phyloP scores from a whole-genome alignment of 2,329 filamentous ascomycete species.

The Akanthomyces lecanii region DNA sequence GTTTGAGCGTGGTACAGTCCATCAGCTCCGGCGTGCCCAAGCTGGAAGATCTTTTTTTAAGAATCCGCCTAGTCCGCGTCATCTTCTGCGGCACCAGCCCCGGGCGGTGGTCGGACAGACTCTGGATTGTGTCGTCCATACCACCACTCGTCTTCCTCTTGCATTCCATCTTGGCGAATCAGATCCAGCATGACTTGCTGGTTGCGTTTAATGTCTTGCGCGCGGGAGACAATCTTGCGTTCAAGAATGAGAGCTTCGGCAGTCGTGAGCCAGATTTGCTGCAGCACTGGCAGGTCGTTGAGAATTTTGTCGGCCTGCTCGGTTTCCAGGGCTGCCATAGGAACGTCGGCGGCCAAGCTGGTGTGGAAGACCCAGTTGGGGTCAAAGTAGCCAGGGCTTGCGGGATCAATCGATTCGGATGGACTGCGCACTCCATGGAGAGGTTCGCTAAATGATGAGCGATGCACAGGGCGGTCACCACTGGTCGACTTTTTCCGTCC shows the following conservation, averaged over 20 bases:
- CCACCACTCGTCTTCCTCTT: constrained; percentile 60
- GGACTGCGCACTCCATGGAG: constrained; percentile 24
- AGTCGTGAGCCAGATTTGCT: constrained; percentile 59
- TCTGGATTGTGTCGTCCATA: constrained; percentile 52
- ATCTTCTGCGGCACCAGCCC: constrained; percentile 50
- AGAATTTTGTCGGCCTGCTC: constrained; percentile 50
- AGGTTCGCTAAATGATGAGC: constrained; percentile 24
- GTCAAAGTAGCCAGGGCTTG: constrained; percentile 28
- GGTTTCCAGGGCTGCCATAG: constrained; percentile 52
- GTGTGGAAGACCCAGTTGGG: constrained; percentile 51
- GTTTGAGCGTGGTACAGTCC: constrained; percentile 1
- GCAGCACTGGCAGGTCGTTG: constrained; percentile 52
- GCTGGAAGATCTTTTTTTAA: constrained; percentile 9
- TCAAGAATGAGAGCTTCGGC: constrained; percentile 60
- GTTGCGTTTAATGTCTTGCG: constrained; percentile 60
- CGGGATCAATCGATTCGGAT: constrained; percentile 29
- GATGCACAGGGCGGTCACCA: constrained; percentile 20
- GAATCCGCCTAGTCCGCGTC: constrained; percentile 35
- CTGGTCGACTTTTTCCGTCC: constrained; percentile 54
- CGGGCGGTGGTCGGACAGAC: constrained; percentile 48
- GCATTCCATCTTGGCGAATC: constrained; percentile 57
- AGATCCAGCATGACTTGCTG: constrained; percentile 59
- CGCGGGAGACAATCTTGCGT: constrained; percentile 52
- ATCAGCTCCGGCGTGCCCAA: background rate
- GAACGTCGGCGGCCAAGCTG: constrained; percentile 57